Evolutionary conservation across 1,139 yeast species (phyloP).

Genomic region (Yarrowia galli): DNA sequence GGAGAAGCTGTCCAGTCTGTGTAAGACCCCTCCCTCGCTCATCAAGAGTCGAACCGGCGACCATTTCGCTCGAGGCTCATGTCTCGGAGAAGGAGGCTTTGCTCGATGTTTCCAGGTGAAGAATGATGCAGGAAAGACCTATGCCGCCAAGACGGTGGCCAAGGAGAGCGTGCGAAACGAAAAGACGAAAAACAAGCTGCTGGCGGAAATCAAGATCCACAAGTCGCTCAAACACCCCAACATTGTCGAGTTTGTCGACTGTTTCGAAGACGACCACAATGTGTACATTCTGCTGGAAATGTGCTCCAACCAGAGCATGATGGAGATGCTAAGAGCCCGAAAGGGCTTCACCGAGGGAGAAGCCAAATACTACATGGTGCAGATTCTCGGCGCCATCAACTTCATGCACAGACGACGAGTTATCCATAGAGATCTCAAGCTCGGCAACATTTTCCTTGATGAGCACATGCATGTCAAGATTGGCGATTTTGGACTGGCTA

Average conservation of each 20-base stretch:
- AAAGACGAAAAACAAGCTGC: slow-evolving; percentile 82
- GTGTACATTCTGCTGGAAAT: slow-evolving; percentile 93
- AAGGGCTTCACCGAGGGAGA: slow-evolving; percentile 88
- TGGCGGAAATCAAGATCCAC: slow-evolving; percentile 95
- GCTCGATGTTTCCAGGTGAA: slow-evolving; percentile 98
- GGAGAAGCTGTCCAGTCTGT: slow-evolving; percentile 84
- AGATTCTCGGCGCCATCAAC: slow-evolving; percentile 90
- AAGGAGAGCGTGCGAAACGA: slow-evolving; percentile 91
- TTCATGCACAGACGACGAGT: slow-evolving; percentile 92
- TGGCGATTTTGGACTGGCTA: slow-evolving; percentile 97
- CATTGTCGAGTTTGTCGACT: slow-evolving; percentile 89
- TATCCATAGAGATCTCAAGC: slow-evolving; percentile 93
- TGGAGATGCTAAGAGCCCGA: slow-evolving; percentile 89
- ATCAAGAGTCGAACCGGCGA: slow-evolving; percentile 87
- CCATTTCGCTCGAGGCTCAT: slow-evolving; percentile 88
- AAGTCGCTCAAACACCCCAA: slow-evolving; percentile 88
- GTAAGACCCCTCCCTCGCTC: slow-evolving; percentile 94
- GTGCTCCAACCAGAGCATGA: slow-evolving; percentile 78
- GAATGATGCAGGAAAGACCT: slow-evolving; percentile 83
- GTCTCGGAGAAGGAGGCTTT: slow-evolving; percentile 98
- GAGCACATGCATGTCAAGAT: slow-evolving; percentile 90
- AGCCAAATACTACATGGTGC: slow-evolving; percentile 88
- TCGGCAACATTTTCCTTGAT: slow-evolving; percentile 93
- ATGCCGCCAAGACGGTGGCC: slow-evolving; percentile 98
- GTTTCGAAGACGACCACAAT: slow-evolving; percentile 93